Conservation (phyloP, 176 grass and related monocot species). For the Neostapfia colusana region DNA sequence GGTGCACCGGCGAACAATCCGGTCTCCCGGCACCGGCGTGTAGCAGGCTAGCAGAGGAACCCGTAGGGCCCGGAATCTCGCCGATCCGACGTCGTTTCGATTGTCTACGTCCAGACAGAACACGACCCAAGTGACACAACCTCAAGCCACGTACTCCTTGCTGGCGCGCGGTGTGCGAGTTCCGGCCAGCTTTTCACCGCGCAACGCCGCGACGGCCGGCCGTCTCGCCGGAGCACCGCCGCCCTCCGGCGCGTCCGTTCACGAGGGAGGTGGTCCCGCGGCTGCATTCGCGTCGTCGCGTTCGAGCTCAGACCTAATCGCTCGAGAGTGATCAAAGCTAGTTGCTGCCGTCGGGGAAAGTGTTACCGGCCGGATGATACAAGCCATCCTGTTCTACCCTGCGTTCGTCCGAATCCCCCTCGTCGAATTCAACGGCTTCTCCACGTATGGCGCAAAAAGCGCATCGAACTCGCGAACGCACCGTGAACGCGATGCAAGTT, state of each 20-base stretch:
- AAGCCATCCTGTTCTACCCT: not conserved
- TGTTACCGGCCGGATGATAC: not conserved
- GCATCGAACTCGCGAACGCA: not conserved
- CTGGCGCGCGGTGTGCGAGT: conserved; percentile 43
- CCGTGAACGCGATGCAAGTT: not conserved
- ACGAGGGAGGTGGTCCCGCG: not conserved
- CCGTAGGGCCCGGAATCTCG: not conserved
- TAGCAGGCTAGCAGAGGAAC: conserved; percentile 16
- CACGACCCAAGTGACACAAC: conserved; percentile 45
- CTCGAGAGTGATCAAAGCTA: not conserved
- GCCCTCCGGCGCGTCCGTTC: not conserved
- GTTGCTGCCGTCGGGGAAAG: conserved; percentile 24
- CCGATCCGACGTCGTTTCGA: conserved; percentile 14
- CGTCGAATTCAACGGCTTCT: not conserved
- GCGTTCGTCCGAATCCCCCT: not conserved
- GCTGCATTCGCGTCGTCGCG: conserved; percentile 32
- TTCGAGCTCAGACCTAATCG: not conserved
- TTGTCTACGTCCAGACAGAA: not conserved
- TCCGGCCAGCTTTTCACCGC: not conserved
- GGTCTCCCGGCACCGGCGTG: accelerated
- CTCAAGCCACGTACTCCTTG: not conserved
- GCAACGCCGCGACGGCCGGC: not conserved
- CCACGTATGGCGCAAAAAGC: not conserved
- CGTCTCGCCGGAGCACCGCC: conserved; percentile 21
- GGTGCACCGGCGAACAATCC: conserved; percentile 28